Conservation (phyloP, 2,329 filamentous ascomycete genomes). For the Aspergillus hortae region DNA sequence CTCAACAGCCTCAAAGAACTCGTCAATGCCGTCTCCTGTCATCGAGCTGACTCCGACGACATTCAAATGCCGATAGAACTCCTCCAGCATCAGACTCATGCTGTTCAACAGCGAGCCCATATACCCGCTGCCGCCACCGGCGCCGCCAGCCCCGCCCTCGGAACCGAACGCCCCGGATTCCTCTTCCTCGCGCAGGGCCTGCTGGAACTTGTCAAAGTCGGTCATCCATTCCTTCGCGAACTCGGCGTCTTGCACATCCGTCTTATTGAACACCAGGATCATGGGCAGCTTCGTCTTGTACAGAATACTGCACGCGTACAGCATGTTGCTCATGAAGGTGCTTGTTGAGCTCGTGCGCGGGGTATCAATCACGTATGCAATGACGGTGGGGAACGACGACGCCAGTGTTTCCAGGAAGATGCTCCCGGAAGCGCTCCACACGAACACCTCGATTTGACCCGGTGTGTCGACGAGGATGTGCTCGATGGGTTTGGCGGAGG, state of each 20-base stretch:
- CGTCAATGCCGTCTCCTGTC: conserved; percentile 84
- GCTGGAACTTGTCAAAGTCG: conserved; percentile 94
- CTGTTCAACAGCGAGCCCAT: conserved; percentile 95
- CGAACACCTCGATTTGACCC: conserved; percentile 97
- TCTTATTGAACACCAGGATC: conserved; percentile 99
- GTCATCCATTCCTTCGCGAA: conserved; percentile 99
- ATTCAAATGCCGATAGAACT: conserved; percentile 92
- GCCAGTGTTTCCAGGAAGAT: conserved; percentile 92
- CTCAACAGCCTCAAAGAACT: conserved; percentile 87
- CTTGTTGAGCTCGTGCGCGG: conserved; percentile 88
- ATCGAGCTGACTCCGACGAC: conserved; percentile 92
- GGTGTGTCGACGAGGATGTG: conserved; percentile 93
- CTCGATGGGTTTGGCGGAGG: conserved; percentile 58
- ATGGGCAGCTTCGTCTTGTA: conserved; percentile 99
- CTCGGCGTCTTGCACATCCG: conserved; percentile 83
- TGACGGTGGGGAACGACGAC: conserved; percentile 90
- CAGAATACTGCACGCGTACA: conserved; percentile 96
- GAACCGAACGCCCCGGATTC: conserved; percentile 71
- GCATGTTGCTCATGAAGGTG: conserved; percentile 99
- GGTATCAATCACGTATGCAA: conserved; percentile 97
- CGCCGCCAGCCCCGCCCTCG: conserved; percentile 57
- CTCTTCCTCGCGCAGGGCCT: conserved; percentile 76
- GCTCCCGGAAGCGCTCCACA: conserved; percentile 93
- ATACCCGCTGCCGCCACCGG: conserved; percentile 78
- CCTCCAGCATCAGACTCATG: conserved; percentile 95